These are phyloP conservation scores for Medicago lupulina DNA, from an alignment of 306 rosid genomes.

Conservation along the genomic window DNA sequence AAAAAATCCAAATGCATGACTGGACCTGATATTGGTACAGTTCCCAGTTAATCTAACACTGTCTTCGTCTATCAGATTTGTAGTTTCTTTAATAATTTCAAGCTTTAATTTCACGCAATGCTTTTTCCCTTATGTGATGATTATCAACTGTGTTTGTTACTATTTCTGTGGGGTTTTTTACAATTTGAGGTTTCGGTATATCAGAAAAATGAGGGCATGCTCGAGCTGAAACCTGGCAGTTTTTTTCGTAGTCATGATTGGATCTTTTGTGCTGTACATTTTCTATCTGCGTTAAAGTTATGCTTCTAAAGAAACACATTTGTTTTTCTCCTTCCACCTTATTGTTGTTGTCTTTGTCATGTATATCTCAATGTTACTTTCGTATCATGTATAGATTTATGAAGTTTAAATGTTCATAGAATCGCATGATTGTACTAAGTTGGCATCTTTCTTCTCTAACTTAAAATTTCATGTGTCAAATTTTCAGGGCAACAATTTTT, in stretches of 20 bases:
- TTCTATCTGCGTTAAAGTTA: conserved; percentile 27
- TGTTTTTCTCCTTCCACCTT: conserved; percentile 20
- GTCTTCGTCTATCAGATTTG: background rate
- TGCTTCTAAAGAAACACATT: conserved; percentile 29
- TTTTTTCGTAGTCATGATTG: conserved; percentile 4
- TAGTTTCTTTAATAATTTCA: conserved; percentile 13
- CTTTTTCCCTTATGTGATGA: conserved; percentile 21
- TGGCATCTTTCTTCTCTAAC: conserved; percentile 22
- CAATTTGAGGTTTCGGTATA: conserved; percentile 11
- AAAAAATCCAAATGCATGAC: background rate
- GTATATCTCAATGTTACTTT: conserved; percentile 27
- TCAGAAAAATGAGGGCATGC: background rate
- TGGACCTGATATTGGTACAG: background rate
- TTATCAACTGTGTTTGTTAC: conserved; percentile 13
- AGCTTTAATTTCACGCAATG: no score
- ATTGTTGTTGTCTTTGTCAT: conserved; percentile 18
- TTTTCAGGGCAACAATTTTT: conserved; percentile 71
- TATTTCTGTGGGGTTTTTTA: background rate
- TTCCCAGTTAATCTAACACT: background rate
- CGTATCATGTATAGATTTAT: conserved; percentile 32
- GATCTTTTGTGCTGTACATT: conserved; percentile 35
- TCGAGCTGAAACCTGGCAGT: background rate
- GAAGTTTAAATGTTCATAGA: conserved; percentile 24
- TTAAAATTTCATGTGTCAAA: conserved; percentile 30
- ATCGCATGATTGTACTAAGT: conserved; percentile 25